A percentile compares a stretch with the other conserved stretches of the same genome.
Evolutionary conservation across 306 rosid species (phyloP).

Genomic region (Purshia tridentata): DNA sequence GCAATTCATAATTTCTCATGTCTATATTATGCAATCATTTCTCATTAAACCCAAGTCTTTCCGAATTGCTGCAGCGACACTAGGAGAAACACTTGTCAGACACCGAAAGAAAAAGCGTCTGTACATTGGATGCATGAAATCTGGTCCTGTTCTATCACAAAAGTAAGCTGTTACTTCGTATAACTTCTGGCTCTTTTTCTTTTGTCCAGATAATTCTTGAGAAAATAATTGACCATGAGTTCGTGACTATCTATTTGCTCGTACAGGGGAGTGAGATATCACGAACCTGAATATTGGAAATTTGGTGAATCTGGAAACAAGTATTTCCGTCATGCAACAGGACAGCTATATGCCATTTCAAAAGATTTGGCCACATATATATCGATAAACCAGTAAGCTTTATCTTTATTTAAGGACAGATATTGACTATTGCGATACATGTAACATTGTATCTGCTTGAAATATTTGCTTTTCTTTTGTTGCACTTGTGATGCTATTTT

Average conservation of each 20-base stretch:
- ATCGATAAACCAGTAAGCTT: constrained; percentile 80
- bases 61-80: constrained; percentile 64
- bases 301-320: constrained; percentile 95
- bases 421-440: neutral
- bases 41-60: constrained; percentile 13
- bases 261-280: constrained; percentile 95
- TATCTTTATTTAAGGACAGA: neutral
- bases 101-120: constrained; percentile 71
- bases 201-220: constrained; percentile 10
- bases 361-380: constrained; percentile 88
- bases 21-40: constrained; percentile 4
- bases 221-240: constrained; percentile 17
- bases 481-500: constrained; percentile 11
- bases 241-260: constrained; percentile 32
- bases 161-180: constrained; percentile 49
- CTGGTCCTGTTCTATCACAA: constrained; percentile 91
- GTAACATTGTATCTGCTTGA: neutral
- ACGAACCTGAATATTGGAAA: constrained; percentile 96
- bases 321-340: constrained; percentile 99
- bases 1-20: neutral
- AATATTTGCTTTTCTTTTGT: constrained; percentile 6
- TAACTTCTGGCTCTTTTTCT: neutral
- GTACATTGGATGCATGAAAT: constrained; percentile 99
- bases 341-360: constrained; percentile 93
- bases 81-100: constrained; percentile 89